phyloP scores from a whole-genome alignment of 225 moss, liverwort and hornwort species.

The Neckera pumila region DNA sequence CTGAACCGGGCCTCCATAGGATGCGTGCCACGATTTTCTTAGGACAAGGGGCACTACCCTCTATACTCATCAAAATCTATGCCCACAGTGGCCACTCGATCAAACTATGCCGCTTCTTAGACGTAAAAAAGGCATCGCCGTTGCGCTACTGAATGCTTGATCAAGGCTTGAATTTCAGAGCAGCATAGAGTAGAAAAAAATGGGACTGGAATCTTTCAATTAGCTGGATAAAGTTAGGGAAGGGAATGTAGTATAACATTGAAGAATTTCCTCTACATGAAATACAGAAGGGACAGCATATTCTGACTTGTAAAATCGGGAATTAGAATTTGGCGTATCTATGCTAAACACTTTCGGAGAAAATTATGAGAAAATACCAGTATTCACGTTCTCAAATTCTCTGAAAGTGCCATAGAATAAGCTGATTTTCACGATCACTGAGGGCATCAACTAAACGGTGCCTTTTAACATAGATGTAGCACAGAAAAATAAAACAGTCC shows the following conservation, averaged over 20 bases:
- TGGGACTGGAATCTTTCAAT: background rate
- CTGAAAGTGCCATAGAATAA: background rate
- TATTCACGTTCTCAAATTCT: background rate
- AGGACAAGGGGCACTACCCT: background rate
- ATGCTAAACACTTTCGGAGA: background rate
- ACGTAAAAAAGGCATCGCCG: background rate
- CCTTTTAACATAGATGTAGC: background rate
- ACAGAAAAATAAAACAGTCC: background rate
- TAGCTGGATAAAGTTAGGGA: background rate
- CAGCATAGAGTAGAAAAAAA: background rate
- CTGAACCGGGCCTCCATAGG: background rate
- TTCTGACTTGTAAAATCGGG: background rate
- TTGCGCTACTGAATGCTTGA: background rate
- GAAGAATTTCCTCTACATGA: background rate
- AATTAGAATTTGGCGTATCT: background rate
- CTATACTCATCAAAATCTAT: background rate
- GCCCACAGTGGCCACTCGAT: background rate
- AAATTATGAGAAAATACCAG: background rate
- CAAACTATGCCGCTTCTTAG: background rate
- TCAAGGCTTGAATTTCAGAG: background rate
- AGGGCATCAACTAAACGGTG: background rate
- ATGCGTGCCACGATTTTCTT: background rate
- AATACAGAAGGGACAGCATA: background rate
- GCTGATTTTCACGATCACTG: background rate
- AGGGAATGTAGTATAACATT: background rate